Evolutionary conservation across 192 early-diverging fungal genomes (phyloP).

Genomic region (Phlyctochytrium planicorne): DNA sequence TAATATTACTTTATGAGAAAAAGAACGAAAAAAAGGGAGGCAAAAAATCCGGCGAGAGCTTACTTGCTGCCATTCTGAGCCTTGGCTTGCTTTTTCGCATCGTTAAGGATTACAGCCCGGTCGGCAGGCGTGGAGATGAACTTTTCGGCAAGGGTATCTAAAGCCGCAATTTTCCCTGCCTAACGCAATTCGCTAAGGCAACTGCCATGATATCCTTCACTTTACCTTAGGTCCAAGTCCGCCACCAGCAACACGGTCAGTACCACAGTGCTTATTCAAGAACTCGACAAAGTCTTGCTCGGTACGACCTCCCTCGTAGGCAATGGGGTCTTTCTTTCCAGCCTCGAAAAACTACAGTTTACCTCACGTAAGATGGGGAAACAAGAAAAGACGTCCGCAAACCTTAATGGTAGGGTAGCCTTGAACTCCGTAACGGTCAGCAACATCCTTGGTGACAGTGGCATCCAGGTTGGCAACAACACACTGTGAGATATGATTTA

Average conservation of each 20-base stretch:
- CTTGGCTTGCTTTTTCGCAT: constrained; percentile 39
- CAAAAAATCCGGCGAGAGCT: not conserved
- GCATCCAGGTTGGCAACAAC: constrained; percentile 92
- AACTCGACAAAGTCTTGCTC: constrained; percentile 75
- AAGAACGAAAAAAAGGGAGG: too few relatives aligned
- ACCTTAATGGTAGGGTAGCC: constrained; percentile 87
- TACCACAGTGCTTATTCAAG: constrained; percentile 82
- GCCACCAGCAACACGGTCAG: constrained; percentile 73
- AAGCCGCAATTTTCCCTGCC: constrained; percentile 61
- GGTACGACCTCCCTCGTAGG: constrained; percentile 71
- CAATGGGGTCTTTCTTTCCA: constrained; percentile 56
- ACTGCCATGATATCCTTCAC: constrained; percentile 27
- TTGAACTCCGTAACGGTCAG: constrained; percentile 62
- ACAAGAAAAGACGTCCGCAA: not conserved
- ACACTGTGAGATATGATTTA: constrained; percentile 29
- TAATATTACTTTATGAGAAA: constrained; percentile 35
- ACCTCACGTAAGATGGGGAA: constrained; percentile 8
- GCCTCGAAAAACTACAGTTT: constrained; percentile 73
- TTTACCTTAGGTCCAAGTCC: constrained; percentile 57
- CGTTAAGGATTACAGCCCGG: constrained; percentile 44
- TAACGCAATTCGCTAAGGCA: too few relatives aligned
- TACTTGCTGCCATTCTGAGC: constrained; percentile 43
- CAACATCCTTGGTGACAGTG: constrained; percentile 61
- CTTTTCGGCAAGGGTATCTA: constrained; percentile 60
- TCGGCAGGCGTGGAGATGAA: constrained; percentile 59